Evolutionary conservation across 2,329 filamentous ascomycete genomes (phyloP).

Genomic region (Penicillium sp.): DNA sequence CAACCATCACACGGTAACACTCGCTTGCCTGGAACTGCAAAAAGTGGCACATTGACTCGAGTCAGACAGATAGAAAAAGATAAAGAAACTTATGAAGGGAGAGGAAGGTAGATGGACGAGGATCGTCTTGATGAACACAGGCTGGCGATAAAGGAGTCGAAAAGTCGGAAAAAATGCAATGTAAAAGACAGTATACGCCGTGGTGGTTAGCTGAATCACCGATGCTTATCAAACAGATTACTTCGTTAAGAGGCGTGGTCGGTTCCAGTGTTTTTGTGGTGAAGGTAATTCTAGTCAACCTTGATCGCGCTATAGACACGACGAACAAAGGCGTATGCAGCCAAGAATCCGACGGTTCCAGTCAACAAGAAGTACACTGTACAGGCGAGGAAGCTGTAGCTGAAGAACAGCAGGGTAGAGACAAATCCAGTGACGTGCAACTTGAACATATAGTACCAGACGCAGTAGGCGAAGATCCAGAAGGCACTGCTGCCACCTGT

Average conservation of each 20-base stretch:
- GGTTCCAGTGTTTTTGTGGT: neutral
- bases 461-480: constrained; percentile 81
- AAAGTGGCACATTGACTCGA: neutral
- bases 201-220: constrained; percentile 17
- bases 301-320: constrained; percentile 66
- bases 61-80: neutral
- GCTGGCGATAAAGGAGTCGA: neutral
- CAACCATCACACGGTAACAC: neutral
- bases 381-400: constrained; percentile 79
- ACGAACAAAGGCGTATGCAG: constrained; percentile 79
- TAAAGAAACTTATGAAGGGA: neutral
- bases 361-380: constrained; percentile 77
- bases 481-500: constrained; percentile 73
- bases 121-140: neutral
- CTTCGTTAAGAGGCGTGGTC: constrained; percentile 7
- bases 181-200: constrained; percentile 18
- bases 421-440: constrained; percentile 79
- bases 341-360: constrained; percentile 81
- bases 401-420: constrained; percentile 79
- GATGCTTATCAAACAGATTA: constrained; percentile 21
- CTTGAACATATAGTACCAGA: constrained; percentile 80
- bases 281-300: constrained; percentile 26
- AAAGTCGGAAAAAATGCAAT: constrained; percentile 1
- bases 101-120: neutral
- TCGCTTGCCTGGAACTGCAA: neutral